Conservation (phyloP, 1,284 basidiomycete genomes). For the Cronartium ribicola region DNA sequence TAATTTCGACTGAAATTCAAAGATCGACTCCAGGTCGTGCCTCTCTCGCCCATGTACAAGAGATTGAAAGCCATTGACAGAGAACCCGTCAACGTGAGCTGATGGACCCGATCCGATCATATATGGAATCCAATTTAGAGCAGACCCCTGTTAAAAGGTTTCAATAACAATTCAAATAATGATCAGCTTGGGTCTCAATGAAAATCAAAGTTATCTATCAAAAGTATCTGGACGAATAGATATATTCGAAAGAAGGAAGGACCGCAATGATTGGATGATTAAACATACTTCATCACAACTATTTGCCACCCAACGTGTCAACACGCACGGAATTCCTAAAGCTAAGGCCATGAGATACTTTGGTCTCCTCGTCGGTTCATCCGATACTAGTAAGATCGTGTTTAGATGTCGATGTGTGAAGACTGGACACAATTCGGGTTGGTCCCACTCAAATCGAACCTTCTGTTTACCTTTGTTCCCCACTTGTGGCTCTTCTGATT, state of each 20-base stretch:
- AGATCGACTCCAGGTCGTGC: slow-evolving; percentile 6
- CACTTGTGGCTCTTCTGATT: not conserved
- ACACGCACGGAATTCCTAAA: slow-evolving; percentile 77
- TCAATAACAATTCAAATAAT: not conserved
- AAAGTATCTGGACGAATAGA: not conserved
- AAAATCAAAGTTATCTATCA: not conserved
- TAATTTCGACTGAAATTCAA: not conserved
- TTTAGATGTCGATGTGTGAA: slow-evolving; percentile 52
- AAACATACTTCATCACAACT: slow-evolving; percentile 50
- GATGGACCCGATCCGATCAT: slow-evolving; percentile 34
- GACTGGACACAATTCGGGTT: not conserved
- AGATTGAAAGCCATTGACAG: slow-evolving; percentile 8
- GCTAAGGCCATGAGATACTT: slow-evolving; percentile 77
- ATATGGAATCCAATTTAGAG: slow-evolving; percentile 20
- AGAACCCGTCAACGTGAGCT: not conserved
- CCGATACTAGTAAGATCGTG: slow-evolving; percentile 66
- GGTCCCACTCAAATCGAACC: not conserved
- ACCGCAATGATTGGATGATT: slow-evolving; percentile 45
- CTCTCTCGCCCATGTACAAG: not conserved
- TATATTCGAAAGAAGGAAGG: not conserved
- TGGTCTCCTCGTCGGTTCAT: slow-evolving; percentile 63
- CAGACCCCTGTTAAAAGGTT: slow-evolving; percentile 3
- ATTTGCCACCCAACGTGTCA: slow-evolving; percentile 58
- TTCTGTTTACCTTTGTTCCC: not conserved
- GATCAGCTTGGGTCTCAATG: not conserved